Evolutionary conservation across 805 yeast species (phyloP).

Genomic region (Komagataella populi): DNA sequence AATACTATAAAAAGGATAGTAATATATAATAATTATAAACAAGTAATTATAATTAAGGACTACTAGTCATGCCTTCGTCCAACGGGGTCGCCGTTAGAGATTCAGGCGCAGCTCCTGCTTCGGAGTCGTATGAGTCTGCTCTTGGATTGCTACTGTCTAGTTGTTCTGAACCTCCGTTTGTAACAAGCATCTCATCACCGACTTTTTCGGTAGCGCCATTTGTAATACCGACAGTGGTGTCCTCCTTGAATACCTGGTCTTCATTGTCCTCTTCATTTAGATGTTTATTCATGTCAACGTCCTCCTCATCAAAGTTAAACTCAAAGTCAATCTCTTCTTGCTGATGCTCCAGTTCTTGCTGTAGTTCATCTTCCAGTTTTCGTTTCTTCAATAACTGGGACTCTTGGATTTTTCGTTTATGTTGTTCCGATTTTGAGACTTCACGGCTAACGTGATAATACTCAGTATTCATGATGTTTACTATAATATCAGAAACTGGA

Average conservation of each 20-base stretch:
- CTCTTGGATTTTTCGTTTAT: slow-evolving; percentile 13
- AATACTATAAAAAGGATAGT: no score
- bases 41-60: background rate
- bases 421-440: slow-evolving; percentile 18
- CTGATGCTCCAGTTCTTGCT: slow-evolving; percentile 4
- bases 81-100: background rate
- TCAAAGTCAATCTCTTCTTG: slow-evolving; percentile 8
- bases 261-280: slow-evolving; percentile 2
- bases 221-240: background rate
- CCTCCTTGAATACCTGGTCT: slow-evolving; percentile 10
- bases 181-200: background rate
- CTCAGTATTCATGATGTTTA: slow-evolving; percentile 7
- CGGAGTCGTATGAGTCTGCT: background rate
- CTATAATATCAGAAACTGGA: slow-evolving; percentile 8
- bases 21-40: no score
- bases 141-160: background rate
- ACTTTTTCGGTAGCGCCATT: slow-evolving; percentile 1
- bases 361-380: slow-evolving; percentile 10
- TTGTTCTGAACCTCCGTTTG: background rate
- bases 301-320: slow-evolving; percentile 7
- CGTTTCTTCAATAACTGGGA: slow-evolving; percentile 16
- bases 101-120: background rate
- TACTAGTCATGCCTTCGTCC: background rate
- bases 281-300: background rate
- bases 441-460: slow-evolving; percentile 11